Base-by-base conservation (phyloP, 768 basidiomycete species). In the Fibroporia radiculosa region DNA sequence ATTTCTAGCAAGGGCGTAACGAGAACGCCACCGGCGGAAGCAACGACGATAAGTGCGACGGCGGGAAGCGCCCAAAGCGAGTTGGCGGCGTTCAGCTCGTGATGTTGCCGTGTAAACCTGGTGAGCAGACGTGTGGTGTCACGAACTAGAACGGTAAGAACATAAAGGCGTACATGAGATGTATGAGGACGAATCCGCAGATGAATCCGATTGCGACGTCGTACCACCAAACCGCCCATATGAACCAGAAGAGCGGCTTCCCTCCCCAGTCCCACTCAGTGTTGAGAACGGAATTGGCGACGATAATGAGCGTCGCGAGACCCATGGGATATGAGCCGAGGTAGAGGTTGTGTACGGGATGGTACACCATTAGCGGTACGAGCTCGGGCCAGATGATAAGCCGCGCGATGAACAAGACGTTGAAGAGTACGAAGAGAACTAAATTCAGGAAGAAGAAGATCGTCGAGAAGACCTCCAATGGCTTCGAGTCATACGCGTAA, bases 31-130 rank as follows among this genome's bases (percentile, higher is more conserved):
- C 86, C 86, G 0, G 78, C 68, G 1, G 87, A 81, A 1, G 83
- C 71, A 1, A 75, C 77, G 56, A 90, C 87, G 34, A 84, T 73
- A 13, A 82, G 70, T 0, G 86, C 77, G 3, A 90, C 81, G 10
- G 86, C 74, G 0, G 88, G 88, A 24, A 90, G 77, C 6, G 89
- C 66, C 85, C 86, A 89, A 18, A 70, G 59, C 19, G 80, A 63
- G 0, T 78, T 78, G 72, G 87, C 74, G 1, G 64, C 56, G 33
- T 72, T 65, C 4, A 80, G 54, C 0, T 76, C 62, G 55, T 87
- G 80, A 5, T 66, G 64, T 16, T 88, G 82, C n/a, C 73, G 54
- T 29, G 68, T 59, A 62, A 75, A 60, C 78, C 75, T 84, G 72
- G 1, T 25, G 4, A 19, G 16, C 11, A 3, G 42, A 28, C 5